These are phyloP conservation scores for Colletotrichum navitas DNA, from an alignment of 2,329 filamentous ascomycete species.

Conservation along the genomic window DNA sequence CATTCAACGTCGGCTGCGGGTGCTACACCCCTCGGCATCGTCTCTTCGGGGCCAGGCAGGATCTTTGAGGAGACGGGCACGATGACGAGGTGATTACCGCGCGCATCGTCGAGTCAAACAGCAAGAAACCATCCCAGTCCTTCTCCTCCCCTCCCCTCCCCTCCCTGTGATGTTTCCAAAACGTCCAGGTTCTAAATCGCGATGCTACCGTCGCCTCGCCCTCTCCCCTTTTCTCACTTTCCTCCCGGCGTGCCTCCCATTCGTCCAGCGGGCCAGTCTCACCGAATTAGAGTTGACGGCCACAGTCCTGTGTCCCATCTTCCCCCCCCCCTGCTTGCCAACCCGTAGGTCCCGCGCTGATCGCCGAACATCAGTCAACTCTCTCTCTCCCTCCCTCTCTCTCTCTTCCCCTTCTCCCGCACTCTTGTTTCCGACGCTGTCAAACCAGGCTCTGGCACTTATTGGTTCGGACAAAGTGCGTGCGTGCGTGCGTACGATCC, in stretches of 20 bases:
- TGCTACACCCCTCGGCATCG: background rate
- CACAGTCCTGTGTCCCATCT: slow-evolving; percentile 5
- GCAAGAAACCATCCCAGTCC: too few species aligned
- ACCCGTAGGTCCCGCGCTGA: slow-evolving; percentile 20
- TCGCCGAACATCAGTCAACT: slow-evolving; percentile 29
- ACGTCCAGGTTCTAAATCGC: background rate
- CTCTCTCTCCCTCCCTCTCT: too few species aligned
- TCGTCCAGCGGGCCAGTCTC: background rate
- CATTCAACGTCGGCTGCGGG: background rate
- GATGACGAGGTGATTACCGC: background rate
- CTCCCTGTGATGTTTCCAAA: background rate
- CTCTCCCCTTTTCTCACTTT: background rate
- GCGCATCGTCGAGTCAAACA: background rate
- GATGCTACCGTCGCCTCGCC: background rate
- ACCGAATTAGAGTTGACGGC: slow-evolving; percentile 30
- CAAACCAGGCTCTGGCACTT: slow-evolving; percentile 24
- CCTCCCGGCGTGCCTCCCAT: background rate
- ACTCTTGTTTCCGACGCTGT: slow-evolving; percentile 6
- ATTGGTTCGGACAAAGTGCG: slow-evolving; percentile 22
- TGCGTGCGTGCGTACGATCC: too few species aligned
- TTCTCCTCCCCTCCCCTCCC: too few species aligned
- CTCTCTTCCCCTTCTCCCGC: background rate
- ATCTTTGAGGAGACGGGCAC: background rate
- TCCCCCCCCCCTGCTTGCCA: slow-evolving; percentile 21
- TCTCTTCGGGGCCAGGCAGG: background rate